These are phyloP conservation scores for Trichoderma oligosporum DNA, from an alignment of 2,329 filamentous ascomycete species.

Conservation along the genomic window DNA sequence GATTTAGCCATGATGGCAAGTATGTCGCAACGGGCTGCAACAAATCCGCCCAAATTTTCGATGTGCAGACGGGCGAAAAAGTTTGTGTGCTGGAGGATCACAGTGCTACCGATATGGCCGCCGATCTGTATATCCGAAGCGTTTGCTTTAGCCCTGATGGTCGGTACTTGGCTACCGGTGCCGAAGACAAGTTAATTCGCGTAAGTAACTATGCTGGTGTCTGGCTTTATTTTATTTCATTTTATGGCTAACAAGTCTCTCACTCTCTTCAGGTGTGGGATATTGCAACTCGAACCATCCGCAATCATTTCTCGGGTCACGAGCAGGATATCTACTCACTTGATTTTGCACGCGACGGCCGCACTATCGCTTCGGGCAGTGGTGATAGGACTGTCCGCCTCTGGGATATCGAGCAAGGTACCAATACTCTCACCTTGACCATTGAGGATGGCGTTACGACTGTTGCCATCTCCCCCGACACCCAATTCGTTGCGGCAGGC, in stretches of 20 bases:
- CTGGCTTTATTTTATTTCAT: neutral
- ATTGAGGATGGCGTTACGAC: conserved; percentile 98
- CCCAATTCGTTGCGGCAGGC: conserved; percentile 88
- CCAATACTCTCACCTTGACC: conserved; percentile 76
- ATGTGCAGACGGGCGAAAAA: conserved; percentile 81
- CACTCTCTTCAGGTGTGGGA: conserved; percentile 81
- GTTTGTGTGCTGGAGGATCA: conserved; percentile 89
- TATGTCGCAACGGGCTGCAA: conserved; percentile 97
- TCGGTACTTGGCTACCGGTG: conserved; percentile 88
- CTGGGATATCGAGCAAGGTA: conserved; percentile 87
- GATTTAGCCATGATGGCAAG: conserved; percentile 93
- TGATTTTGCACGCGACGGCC: conserved; percentile 89
- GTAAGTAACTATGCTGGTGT: too few relatives aligned
- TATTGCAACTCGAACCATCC: conserved; percentile 76
- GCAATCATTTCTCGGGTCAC: conserved; percentile 91
- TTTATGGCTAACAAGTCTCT: conserved; percentile 16
- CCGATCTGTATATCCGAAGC: conserved; percentile 93
- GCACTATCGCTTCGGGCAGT: conserved; percentile 91
- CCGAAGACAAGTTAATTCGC: conserved; percentile 94
- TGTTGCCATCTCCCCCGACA: conserved; percentile 94
- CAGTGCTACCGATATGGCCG: conserved; percentile 70
- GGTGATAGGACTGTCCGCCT: conserved; percentile 92
- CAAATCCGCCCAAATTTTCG: conserved; percentile 97
- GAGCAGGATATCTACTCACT: conserved; percentile 98
- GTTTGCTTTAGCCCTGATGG: conserved; percentile 99